A percentile compares a stretch with the other conserved stretches of the same genome.
These are phyloP conservation scores for Botrytis squamosa DNA, from an alignment of 2,329 filamentous ascomycete species.

Conservation along the genomic window DNA sequence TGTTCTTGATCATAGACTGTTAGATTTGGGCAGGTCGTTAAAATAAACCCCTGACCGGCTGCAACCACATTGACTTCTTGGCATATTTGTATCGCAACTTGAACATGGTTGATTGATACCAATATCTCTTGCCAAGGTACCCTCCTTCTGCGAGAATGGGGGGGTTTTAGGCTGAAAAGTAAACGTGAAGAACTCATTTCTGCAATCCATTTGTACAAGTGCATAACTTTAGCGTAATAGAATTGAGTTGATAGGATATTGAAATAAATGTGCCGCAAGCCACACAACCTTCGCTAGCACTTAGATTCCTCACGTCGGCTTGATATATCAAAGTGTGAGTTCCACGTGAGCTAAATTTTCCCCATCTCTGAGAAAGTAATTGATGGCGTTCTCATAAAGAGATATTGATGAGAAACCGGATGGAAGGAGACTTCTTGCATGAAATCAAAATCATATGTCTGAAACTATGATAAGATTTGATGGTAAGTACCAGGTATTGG, in stretches of 20 bases:
- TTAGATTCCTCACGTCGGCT: not conserved
- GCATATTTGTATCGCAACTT: not conserved
- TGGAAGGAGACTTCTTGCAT: not conserved
- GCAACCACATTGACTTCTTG: not conserved
- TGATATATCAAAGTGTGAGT: not conserved
- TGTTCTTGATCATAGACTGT: not conserved
- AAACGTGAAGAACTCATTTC: not conserved
- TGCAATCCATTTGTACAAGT: not conserved
- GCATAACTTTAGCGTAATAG: not conserved
- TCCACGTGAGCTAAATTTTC: not conserved
- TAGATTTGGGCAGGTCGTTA: constrained; percentile 13
- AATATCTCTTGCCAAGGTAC: not conserved
- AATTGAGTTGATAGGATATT: not conserved
- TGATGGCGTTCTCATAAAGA: not conserved
- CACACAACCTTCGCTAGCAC: not conserved
- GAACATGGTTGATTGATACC: not conserved
- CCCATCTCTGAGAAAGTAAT: not conserved
- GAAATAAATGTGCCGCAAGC: not conserved
- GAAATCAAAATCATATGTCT: not conserved
- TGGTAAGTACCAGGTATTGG: not conserved
- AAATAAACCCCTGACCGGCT: not conserved
- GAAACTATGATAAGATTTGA: not conserved
- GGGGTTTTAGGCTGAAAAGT: constrained; percentile 1
- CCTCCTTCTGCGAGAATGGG: not conserved
- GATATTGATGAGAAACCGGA: not conserved